Evolutionary conservation across 2,329 filamentous ascomycete genomes (phyloP).

Genomic region (Colletotrichum lupini): DNA sequence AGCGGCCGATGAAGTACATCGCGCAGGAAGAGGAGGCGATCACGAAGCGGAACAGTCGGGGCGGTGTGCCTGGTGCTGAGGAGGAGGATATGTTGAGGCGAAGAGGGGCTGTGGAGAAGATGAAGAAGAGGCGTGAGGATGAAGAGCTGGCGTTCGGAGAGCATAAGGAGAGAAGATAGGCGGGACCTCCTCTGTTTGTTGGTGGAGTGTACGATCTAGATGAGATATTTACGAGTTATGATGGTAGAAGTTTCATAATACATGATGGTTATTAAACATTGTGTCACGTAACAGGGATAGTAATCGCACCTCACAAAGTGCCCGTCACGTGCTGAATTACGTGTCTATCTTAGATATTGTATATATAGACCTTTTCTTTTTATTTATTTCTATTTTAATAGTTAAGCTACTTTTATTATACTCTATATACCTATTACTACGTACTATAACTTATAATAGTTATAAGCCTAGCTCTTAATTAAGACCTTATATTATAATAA

Average conservation of each 20-base stretch:
- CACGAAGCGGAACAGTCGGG: slow-evolving; percentile 3
- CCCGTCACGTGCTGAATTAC: no score
- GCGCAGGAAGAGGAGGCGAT: slow-evolving; percentile 41
- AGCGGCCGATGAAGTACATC: slow-evolving; percentile 37
- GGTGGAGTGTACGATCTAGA: not conserved
- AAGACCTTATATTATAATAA: no score
- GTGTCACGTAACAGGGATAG: no score
- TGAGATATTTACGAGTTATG: not conserved
- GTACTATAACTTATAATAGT: no score
- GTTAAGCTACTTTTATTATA: no score
- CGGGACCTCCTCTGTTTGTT: not conserved
- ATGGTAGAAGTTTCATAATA: not conserved
- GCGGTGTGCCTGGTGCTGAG: not conserved
- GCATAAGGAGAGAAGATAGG: slow-evolving; percentile 25
- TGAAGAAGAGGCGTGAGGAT: slow-evolving; percentile 12
- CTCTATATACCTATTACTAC: no score
- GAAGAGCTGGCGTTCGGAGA: slow-evolving; percentile 32
- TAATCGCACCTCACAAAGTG: no score
- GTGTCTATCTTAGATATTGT: no score
- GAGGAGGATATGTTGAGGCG: slow-evolving; percentile 17
- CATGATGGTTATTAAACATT: not conserved
- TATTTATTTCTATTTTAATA: no score
- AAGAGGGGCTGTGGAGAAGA: slow-evolving; percentile 7
- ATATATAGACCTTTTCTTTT: no score
- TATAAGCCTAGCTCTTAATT: no score